Conservation (phyloP, 257 asterid species). For the Galeopsis tetrahit region DNA sequence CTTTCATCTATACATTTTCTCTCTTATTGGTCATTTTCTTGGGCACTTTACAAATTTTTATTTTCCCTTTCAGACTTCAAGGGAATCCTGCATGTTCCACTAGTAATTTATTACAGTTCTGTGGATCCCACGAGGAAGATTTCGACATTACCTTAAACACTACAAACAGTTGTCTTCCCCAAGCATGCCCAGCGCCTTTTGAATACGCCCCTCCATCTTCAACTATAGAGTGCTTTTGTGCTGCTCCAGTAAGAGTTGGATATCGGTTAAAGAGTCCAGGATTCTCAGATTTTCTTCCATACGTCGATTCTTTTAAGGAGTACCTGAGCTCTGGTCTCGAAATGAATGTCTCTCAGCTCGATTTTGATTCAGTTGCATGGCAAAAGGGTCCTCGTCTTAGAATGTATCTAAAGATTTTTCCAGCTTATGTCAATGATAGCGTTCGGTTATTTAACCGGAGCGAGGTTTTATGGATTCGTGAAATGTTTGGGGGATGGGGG, state of each 20-base stretch:
- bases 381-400: constrained; percentile 80
- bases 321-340: constrained; percentile 66
- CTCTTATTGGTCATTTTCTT: constrained; percentile 14
- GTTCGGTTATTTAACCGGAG: constrained; percentile 54
- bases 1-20: constrained; percentile 6
- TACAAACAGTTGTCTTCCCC: constrained; percentile 46
- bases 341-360: constrained; percentile 64
- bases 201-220: constrained; percentile 68
- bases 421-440: constrained; percentile 43
- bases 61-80: constrained; percentile 58
- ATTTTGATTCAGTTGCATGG: constrained; percentile 58
- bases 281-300: constrained; percentile 70
- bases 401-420: constrained; percentile 83
- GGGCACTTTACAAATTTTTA: neutral
- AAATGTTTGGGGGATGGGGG: constrained; percentile 77
- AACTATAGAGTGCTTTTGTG: constrained; percentile 61
- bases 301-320: constrained; percentile 47
- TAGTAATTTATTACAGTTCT: constrained; percentile 40
- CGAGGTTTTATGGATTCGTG: constrained; percentile 66
- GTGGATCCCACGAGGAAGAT: constrained; percentile 59
- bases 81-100: constrained; percentile 78
- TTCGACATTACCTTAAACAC: constrained; percentile 37
- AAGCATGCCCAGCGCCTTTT: constrained; percentile 62
- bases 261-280: constrained; percentile 96
- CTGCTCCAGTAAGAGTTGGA: constrained; percentile 77